These are phyloP conservation scores for Candida ascalaphidarum DNA, from an alignment of 805 yeast genomes.

Conservation along the genomic window DNA sequence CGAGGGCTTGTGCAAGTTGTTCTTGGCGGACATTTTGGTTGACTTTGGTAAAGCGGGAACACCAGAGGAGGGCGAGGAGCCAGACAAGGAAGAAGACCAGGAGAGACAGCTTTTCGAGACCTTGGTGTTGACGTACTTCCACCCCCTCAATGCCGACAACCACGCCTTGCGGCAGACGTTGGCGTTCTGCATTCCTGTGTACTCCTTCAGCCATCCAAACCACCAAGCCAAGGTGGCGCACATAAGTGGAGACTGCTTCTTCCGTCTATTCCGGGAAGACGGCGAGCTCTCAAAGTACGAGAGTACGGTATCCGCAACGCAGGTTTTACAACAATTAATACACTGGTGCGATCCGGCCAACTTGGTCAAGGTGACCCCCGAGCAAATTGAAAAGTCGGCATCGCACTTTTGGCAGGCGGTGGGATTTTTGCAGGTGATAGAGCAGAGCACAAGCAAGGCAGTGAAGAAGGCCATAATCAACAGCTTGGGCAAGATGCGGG, in stretches of 20 bases:
- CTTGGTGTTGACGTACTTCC: slow-evolving; percentile 65
- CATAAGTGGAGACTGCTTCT: slow-evolving; percentile 58
- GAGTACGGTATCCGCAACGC: slow-evolving; percentile 34
- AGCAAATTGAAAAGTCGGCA: slow-evolving; percentile 31
- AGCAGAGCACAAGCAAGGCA: slow-evolving; percentile 41
- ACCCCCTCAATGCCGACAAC: slow-evolving; percentile 55
- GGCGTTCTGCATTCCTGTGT: slow-evolving; percentile 83
- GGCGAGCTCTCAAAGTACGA: slow-evolving; percentile 24
- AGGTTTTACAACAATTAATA: slow-evolving; percentile 60
- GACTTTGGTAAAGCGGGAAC: slow-evolving; percentile 27
- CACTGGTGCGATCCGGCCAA: slow-evolving; percentile 82
- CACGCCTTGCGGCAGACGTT: slow-evolving; percentile 69
- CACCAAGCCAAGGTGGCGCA: slow-evolving; percentile 64
- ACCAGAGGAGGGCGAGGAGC: slow-evolving; percentile 8
- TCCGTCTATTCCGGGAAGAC: slow-evolving; percentile 41
- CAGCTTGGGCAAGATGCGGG: slow-evolving; percentile 38
- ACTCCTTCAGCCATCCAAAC: slow-evolving; percentile 62
- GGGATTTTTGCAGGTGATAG: slow-evolving; percentile 45
- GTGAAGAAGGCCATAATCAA: slow-evolving; percentile 45
- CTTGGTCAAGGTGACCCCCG: slow-evolving; percentile 41
- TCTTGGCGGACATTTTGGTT: slow-evolving; percentile 64
- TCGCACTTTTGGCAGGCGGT: slow-evolving; percentile 50
- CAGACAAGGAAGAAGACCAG: slow-evolving; percentile 15
- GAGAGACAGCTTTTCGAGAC: slow-evolving; percentile 51
- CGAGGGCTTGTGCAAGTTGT: slow-evolving; percentile 77